A percentile compares a stretch with the other conserved stretches of the same genome.
phyloP scores from a whole-genome alignment of 2,329 filamentous ascomycete genomes.

The Botrytis byssoidea region DNA sequence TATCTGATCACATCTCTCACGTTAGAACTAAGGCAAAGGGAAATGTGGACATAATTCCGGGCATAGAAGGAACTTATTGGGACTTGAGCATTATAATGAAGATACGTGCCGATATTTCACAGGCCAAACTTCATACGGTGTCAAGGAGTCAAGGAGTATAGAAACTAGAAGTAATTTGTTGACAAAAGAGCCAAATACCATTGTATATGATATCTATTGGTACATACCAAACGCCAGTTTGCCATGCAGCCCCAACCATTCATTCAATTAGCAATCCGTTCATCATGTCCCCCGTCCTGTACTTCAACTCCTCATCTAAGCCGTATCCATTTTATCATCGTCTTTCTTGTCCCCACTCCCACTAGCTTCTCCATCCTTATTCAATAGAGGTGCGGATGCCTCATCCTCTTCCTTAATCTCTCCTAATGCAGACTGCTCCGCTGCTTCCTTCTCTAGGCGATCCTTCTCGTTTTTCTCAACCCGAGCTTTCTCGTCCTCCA shows the following conservation, averaged over 20 bases:
- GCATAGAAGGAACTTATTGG: conserved; percentile 1
- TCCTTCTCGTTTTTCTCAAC: conserved; percentile 77
- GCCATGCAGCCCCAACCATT: conserved; percentile 34
- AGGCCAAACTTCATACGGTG: background rate
- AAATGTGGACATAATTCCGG: conserved; percentile 5
- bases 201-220: conserved; percentile 36
- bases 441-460: conserved; percentile 60
- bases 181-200: conserved; percentile 24
- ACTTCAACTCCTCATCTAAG: conserved; percentile 50
- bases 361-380: conserved; percentile 63
- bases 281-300: conserved; percentile 60
- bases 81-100: background rate
- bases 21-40: background rate
- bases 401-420: conserved; percentile 80
- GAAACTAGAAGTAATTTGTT: conserved; percentile 17
- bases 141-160: conserved; percentile 10
- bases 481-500: conserved; percentile 95
- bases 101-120: background rate
- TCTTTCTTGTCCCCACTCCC: conserved; percentile 56
- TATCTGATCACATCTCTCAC: background rate
- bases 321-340: conserved; percentile 82
- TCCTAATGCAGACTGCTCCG: conserved; percentile 73
- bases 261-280: conserved; percentile 82
- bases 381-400: conserved; percentile 60
- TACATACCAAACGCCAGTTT: conserved; percentile 40